Percentiles rank a stretch among this genome's conserved stretches.
Evolutionary conservation across 495 filamentous ascomycete species (phyloP).

Genomic region (Podospora pseudoanserina): DNA sequence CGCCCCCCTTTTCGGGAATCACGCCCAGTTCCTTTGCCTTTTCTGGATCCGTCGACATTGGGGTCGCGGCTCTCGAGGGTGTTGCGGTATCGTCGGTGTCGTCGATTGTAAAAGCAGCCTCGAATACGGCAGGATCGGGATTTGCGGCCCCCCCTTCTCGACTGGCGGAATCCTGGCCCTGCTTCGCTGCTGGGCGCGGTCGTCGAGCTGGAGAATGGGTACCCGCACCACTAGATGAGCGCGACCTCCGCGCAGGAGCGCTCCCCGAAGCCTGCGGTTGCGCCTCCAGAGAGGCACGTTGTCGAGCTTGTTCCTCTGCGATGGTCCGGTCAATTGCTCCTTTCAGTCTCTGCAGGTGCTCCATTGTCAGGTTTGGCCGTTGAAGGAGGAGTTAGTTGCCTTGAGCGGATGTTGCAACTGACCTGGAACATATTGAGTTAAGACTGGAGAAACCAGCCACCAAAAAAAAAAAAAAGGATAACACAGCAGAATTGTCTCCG

Average conservation of each 20-base stretch:
- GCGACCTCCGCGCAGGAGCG: conserved; percentile 48
- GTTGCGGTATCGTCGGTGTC: conserved; percentile 60
- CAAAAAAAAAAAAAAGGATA: background rate
- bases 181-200: conserved; percentile 45
- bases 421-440: conserved; percentile 37
- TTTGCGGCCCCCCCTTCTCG: conserved; percentile 39
- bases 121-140: conserved; percentile 81
- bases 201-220: conserved; percentile 37
- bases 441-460: background rate
- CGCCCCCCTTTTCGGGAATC: conserved; percentile 12
- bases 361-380: conserved; percentile 12
- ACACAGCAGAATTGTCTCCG: background rate
- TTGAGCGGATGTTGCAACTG: conserved; percentile 6
- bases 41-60: conserved; percentile 40
- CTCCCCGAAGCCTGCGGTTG: conserved; percentile 39
- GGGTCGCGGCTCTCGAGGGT: conserved; percentile 45
- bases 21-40: conserved; percentile 11
- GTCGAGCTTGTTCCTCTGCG: conserved; percentile 83
- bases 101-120: conserved; percentile 75
- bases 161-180: conserved; percentile 34
- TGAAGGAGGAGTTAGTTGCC: background rate
- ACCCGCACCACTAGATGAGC: conserved; percentile 47
- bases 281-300: conserved; percentile 47
- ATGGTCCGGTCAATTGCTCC: conserved; percentile 81
- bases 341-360: conserved; percentile 64